Conservation (phyloP, 805 yeast genomes). For the Kodamaea lidongshanica region DNA sequence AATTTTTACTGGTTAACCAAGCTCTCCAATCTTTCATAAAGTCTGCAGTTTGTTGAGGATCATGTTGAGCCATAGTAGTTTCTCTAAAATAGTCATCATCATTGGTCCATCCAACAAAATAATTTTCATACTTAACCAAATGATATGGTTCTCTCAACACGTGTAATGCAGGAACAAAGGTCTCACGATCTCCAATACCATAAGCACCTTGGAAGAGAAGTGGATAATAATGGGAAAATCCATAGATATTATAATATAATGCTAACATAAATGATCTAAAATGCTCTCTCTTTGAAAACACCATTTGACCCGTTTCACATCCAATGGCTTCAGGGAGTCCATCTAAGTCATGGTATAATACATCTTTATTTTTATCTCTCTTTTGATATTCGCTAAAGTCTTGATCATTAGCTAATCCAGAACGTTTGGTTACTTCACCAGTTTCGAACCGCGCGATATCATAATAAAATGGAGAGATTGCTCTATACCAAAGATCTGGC, state of each 20-base stretch:
- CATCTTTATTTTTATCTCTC: conserved; percentile 7
- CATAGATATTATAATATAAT: conserved; percentile 33
- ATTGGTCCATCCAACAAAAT: conserved; percentile 9
- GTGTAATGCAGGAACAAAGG: conserved; percentile 38
- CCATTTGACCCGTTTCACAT: conserved; percentile 35
- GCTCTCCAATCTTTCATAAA: conserved; percentile 21
- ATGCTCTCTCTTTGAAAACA: conserved; percentile 30
- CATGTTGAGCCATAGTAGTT: conserved; percentile 28
- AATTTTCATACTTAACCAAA: conserved; percentile 20
- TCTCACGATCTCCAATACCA: conserved; percentile 40
- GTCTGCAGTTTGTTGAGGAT: conserved; percentile 18
- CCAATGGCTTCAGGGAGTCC: conserved; percentile 33
- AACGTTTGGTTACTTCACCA: conserved; percentile 19
- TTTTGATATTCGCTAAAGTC: conserved; percentile 8
- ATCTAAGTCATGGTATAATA: conserved; percentile 23
- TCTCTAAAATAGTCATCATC: conserved; percentile 11
- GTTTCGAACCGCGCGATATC: conserved; percentile 26
- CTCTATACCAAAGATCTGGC: conserved; percentile 40
- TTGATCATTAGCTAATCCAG: conserved; percentile 23
- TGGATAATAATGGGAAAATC: conserved; percentile 33
- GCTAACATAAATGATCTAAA: conserved; percentile 27
- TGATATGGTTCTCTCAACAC: conserved; percentile 31
- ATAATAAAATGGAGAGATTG: conserved; percentile 32
- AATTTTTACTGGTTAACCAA: conserved; percentile 17
- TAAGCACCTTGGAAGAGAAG: conserved; percentile 37